These are phyloP conservation scores for Botryotinia narcissicola DNA, from an alignment of 2,329 filamentous ascomycete genomes.

Conservation along the genomic window DNA sequence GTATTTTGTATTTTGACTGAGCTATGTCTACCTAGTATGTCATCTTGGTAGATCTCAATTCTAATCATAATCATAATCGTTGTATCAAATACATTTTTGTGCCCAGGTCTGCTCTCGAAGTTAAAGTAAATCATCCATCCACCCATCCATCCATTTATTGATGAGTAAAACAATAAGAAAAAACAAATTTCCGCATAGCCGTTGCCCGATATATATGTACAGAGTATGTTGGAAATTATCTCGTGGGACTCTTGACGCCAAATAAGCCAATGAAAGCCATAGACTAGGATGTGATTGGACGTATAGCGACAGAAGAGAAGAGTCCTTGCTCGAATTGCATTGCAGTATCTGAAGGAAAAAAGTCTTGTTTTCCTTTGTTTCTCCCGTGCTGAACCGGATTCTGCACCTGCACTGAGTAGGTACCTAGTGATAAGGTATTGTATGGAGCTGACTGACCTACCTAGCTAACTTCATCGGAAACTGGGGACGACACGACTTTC, in stretches of 20 bases:
- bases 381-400: neutral
- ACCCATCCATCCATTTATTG: neutral
- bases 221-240: slow-evolving; percentile 2
- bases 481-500: neutral
- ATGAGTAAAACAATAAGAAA: neutral
- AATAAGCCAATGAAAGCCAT: slow-evolving; percentile 1
- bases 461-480: neutral
- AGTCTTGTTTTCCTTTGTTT: slow-evolving; percentile 4
- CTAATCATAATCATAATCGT: neutral
- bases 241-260: slow-evolving; percentile 12
- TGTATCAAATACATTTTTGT: neutral
- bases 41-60: neutral
- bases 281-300: neutral
- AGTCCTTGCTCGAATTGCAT: neutral
- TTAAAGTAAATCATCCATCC: neutral
- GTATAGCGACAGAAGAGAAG: neutral
- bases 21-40: neutral
- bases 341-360: slow-evolving; percentile 1
- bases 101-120: neutral
- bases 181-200: neutral
- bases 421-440: neutral
- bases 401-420: slow-evolving; percentile 10
- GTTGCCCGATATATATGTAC: neutral
- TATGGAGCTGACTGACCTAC: neutral
- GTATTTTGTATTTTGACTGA: neutral